Percentiles rank a stretch among this genome's conserved stretches.
phyloP scores from a whole-genome alignment of 2,329 filamentous ascomycete species.

The Thelonectria discophora region DNA sequence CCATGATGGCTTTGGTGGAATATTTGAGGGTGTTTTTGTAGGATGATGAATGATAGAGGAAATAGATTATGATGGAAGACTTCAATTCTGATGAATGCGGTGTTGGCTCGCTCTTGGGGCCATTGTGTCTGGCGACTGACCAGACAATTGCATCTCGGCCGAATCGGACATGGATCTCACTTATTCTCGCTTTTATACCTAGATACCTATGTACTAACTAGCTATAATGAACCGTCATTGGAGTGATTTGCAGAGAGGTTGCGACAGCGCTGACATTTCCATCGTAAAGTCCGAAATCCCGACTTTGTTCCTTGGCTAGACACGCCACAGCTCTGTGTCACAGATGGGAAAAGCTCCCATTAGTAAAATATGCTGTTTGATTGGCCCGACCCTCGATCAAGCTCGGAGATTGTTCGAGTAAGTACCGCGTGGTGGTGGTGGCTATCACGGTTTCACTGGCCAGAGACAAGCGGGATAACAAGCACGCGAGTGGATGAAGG shows the following conservation, averaged over 20 bases:
- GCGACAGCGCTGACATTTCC: neutral
- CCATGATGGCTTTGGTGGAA: slow-evolving; percentile 82
- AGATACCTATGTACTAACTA: too few relatives aligned
- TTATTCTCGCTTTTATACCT: too few relatives aligned
- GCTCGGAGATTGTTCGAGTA: neutral
- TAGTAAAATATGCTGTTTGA: neutral
- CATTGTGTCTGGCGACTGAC: too few relatives aligned
- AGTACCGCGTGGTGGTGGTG: neutral
- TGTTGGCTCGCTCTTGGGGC: too few relatives aligned
- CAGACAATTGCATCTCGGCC: neutral
- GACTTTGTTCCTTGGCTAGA: neutral
- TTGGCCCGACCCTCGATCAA: neutral
- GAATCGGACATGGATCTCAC: neutral
- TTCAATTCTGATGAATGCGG: neutral
- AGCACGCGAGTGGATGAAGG: neutral
- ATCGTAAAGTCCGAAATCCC: neutral
- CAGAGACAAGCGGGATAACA: neutral
- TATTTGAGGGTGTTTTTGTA: slow-evolving; percentile 64
- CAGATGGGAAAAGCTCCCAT: neutral
- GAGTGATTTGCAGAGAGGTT: neutral
- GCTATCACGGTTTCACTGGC: neutral
- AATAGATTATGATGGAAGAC: neutral
- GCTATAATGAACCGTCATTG: too few relatives aligned
- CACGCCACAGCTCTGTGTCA: neutral
- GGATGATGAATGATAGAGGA: neutral